phyloP scores from a whole-genome alignment of 176 grass and related monocot genomes.

The Neostapfia colusana region DNA sequence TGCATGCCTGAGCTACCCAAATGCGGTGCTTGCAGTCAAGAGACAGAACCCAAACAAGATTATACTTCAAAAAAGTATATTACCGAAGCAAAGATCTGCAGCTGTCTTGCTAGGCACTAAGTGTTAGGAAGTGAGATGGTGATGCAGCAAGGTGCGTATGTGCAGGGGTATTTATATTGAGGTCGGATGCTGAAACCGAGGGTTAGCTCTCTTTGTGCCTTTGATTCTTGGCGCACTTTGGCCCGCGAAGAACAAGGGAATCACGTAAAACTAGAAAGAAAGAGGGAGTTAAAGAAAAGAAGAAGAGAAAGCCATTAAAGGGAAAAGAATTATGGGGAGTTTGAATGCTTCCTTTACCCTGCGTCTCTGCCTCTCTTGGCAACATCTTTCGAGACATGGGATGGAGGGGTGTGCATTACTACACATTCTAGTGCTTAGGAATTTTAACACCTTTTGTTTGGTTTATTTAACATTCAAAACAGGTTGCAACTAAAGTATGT shows the following conservation, averaged over 20 bases:
- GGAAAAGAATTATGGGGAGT: constrained; percentile 70
- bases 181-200: constrained; percentile 50
- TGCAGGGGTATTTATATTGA: constrained; percentile 59
- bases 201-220: constrained; percentile 42
- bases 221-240: constrained; percentile 53
- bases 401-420: constrained; percentile 54
- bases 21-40: neutral
- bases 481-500: neutral
- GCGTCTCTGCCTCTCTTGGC: constrained; percentile 52
- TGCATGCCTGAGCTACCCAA: neutral
- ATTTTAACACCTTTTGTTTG: constrained; percentile 31
- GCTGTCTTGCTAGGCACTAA: constrained; percentile 30
- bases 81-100: constrained; percentile 39
- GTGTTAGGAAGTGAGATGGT: constrained; percentile 31
- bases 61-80: constrained; percentile 10
- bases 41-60: constrained; percentile 32
- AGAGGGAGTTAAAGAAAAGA: constrained; percentile 68
- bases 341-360: constrained; percentile 71
- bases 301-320: constrained; percentile 83
- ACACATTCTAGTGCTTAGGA: constrained; percentile 45
- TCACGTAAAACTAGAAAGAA: constrained; percentile 72
- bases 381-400: constrained; percentile 88
- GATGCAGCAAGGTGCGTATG: constrained; percentile 46
- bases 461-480: neutral
- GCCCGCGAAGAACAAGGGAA: constrained; percentile 61